Percentiles rank a stretch among this genome's conserved stretches.
phyloP scores from a whole-genome alignment of 2,329 filamentous ascomycete species.

The Fusarium albosuccineum region DNA sequence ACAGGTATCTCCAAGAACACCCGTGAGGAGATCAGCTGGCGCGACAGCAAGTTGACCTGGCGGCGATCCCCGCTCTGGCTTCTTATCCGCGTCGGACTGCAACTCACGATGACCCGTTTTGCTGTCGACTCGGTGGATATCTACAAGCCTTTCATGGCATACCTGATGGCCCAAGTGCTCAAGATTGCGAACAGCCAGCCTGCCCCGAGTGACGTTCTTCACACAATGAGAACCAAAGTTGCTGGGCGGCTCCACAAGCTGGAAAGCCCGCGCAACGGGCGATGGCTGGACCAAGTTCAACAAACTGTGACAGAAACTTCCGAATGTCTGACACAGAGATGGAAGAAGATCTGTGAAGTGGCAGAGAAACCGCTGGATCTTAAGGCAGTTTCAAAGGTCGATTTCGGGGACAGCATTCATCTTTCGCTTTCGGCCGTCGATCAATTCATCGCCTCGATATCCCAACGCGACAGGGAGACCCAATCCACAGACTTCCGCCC shows the following conservation, averaged over 20 bases:
- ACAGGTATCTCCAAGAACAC: slow-evolving; percentile 61
- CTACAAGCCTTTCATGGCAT: slow-evolving; percentile 40
- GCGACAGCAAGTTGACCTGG: slow-evolving; percentile 53
- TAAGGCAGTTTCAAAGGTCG: not conserved
- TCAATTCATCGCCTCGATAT: slow-evolving; percentile 22
- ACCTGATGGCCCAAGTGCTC: slow-evolving; percentile 18
- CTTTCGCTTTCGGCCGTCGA: slow-evolving; percentile 27
- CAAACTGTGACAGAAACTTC: slow-evolving; percentile 14
- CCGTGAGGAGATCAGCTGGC: slow-evolving; percentile 66
- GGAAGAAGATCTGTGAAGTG: slow-evolving; percentile 11
- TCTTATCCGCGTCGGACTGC: slow-evolving; percentile 64
- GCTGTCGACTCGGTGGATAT: not conserved
- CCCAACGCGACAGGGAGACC: not conserved
- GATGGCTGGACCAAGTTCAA: slow-evolving; percentile 18
- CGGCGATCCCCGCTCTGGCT: slow-evolving; percentile 67
- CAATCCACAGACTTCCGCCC: slow-evolving; percentile 12
- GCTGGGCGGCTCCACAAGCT: slow-evolving; percentile 28
- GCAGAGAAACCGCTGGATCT: slow-evolving; percentile 11
- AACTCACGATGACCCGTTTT: slow-evolving; percentile 47
- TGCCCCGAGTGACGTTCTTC: slow-evolving; percentile 17
- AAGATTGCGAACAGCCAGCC: not conserved
- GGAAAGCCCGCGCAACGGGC: not conserved
- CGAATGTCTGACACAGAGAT: not conserved
- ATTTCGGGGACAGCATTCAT: slow-evolving; percentile 7
- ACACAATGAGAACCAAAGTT: slow-evolving; percentile 34